These are phyloP conservation scores for Penicillium parvum DNA, from an alignment of 495 filamentous ascomycete species.

Conservation along the genomic window DNA sequence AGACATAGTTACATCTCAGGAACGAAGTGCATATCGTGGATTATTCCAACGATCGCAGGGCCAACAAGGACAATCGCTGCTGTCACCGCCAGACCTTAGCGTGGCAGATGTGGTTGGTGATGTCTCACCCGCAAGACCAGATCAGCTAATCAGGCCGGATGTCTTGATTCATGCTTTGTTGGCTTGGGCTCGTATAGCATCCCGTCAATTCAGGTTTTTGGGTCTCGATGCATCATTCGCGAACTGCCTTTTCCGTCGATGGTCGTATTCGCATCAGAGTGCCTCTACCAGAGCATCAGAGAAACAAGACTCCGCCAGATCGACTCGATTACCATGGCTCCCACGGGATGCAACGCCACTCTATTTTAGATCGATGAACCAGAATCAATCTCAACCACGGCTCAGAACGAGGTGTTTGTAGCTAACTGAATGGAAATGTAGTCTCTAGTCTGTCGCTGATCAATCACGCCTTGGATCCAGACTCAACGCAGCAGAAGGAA, in stretches of 20 bases:
- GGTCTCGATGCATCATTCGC: background rate
- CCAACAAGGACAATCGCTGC: too few species aligned
- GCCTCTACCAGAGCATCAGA: background rate
- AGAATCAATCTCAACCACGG: too few species aligned
- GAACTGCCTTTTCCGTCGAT: background rate
- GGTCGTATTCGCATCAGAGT: background rate
- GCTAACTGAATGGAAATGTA: too few species aligned
- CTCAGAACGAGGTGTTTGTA: background rate
- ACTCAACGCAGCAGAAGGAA: too few species aligned
- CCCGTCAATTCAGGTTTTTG: background rate
- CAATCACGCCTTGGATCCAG: too few species aligned
- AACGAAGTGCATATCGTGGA: constrained; percentile 7
- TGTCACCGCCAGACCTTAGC: constrained; percentile 5
- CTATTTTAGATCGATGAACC: constrained; percentile 7
- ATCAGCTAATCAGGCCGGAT: background rate
- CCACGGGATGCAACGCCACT: constrained; percentile 2
- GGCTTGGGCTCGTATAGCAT: too few species aligned
- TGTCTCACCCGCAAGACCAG: constrained; percentile 8
- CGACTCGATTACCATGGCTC: background rate
- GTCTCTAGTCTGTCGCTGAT: too few species aligned
- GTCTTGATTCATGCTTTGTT: too few species aligned
- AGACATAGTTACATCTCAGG: constrained; percentile 27
- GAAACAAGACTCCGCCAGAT: background rate
- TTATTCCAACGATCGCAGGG: too few species aligned
- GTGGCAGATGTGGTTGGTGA: constrained; percentile 9